A percentile compares a stretch with the other conserved stretches of the same genome.
Evolutionary conservation across 2,329 filamentous ascomycete genomes (phyloP).

Genomic region (Tolypocladium nubicola): DNA sequence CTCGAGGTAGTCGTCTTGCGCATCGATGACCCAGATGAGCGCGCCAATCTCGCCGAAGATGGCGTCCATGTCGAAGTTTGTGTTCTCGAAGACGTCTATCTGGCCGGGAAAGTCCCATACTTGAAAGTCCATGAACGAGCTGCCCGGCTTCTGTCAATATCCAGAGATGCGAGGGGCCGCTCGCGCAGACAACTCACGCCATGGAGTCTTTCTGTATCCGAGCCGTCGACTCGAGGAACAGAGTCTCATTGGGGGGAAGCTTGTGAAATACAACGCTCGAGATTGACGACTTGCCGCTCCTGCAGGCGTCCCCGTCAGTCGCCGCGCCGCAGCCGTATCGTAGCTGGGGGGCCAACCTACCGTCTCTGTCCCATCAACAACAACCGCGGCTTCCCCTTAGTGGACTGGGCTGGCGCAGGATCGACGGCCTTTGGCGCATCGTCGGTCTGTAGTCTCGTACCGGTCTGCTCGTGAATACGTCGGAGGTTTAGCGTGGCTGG

Average conservation of each 20-base stretch:
- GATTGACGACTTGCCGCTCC: conserved; percentile 96
- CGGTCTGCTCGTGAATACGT: conserved; percentile 52
- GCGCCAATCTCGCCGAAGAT: conserved; percentile 93
- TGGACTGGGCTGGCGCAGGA: conserved; percentile 31
- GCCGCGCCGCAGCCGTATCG: not conserved
- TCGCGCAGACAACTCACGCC: conserved; percentile 53
- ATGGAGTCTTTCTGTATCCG: conserved; percentile 91
- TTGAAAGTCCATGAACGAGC: conserved; percentile 98
- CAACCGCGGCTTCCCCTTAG: conserved; percentile 68
- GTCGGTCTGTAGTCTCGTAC: conserved; percentile 36
- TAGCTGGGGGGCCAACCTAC: conserved; percentile 35
- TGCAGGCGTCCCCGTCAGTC: conserved; percentile 24
- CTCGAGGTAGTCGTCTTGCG: conserved; percentile 94
- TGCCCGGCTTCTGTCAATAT: conserved; percentile 25
- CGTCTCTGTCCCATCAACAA: conserved; percentile 92
- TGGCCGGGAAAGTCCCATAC: conserved; percentile 97
- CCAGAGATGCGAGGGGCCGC: not conserved
- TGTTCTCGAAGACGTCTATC: conserved; percentile 78
- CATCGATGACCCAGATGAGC: conserved; percentile 96
- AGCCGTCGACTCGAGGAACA: conserved; percentile 92
- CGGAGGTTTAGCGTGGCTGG: conserved; percentile 53
- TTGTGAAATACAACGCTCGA: conserved; percentile 99
- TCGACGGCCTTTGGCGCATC: conserved; percentile 36
- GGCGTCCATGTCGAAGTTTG: conserved; percentile 80
- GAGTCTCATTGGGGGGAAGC: conserved; percentile 85